phyloP scores from a whole-genome alignment of 2,329 filamentous ascomycete species.

The Sordariomycetes sp. region DNA sequence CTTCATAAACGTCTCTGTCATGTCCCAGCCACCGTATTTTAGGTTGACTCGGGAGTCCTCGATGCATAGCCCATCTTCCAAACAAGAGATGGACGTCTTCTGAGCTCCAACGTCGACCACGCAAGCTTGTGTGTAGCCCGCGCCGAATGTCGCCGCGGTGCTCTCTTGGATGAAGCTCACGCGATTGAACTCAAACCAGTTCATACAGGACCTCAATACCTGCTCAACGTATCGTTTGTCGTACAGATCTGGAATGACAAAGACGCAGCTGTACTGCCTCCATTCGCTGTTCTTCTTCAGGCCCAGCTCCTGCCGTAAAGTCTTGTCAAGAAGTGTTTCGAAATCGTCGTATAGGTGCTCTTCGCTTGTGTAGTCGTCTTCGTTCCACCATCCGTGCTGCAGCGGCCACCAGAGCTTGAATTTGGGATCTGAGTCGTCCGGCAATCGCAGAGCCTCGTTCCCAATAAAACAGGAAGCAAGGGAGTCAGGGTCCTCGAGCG shows the following conservation, averaged over 20 bases:
- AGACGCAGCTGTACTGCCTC: constrained; percentile 90
- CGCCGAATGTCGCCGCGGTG: constrained; percentile 87
- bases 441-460: constrained; percentile 72
- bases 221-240: constrained; percentile 88
- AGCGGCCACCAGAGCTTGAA: constrained; percentile 94
- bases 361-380: constrained; percentile 74
- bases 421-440: constrained; percentile 78
- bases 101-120: constrained; percentile 95
- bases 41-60: constrained; percentile 93
- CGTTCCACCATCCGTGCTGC: constrained; percentile 78
- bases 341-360: constrained; percentile 81
- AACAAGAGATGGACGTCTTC: constrained; percentile 94
- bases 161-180: constrained; percentile 96
- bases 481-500: constrained; percentile 55
- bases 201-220: constrained; percentile 75
- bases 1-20: constrained; percentile 90
- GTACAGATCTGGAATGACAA: constrained; percentile 93
- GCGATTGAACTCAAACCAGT: constrained; percentile 79
- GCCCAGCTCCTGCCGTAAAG: constrained; percentile 76
- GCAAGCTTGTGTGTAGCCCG: constrained; percentile 87
- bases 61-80: constrained; percentile 90
- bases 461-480: constrained; percentile 64
- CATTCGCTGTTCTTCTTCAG: constrained; percentile 71
- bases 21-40: constrained; percentile 86
- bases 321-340: constrained; percentile 76